These are phyloP conservation scores for Diphasiastrum complanatum DNA, from an alignment of 83 land plant species.

Conservation along the genomic window DNA sequence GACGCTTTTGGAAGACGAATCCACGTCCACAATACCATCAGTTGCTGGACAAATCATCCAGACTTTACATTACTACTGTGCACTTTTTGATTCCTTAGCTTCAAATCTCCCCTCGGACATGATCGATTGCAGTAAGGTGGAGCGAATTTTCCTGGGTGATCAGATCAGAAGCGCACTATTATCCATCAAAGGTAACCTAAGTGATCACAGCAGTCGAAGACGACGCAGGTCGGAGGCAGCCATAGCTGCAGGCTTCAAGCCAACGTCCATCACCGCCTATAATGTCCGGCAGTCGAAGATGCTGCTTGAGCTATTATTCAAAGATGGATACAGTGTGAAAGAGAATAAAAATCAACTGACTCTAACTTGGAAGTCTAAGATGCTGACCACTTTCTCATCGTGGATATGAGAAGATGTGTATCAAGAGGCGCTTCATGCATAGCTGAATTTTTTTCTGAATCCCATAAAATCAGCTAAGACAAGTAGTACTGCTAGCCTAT, in stretches of 20 bases:
- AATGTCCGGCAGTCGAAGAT: conserved; percentile 49
- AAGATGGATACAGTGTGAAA: conserved; percentile 46
- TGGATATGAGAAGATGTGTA: conserved; percentile 34
- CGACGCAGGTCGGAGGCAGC: conserved; percentile 21
- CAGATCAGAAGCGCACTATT: conserved; percentile 23
- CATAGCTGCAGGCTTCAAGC: conserved; percentile 27
- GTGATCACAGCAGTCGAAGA: neutral
- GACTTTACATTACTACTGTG: conserved; percentile 46
- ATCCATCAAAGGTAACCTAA: conserved; percentile 9
- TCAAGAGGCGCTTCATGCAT: too few relatives aligned
- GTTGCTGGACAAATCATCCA: conserved; percentile 36
- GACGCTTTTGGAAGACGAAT: conserved; percentile 45
- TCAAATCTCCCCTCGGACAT: conserved; percentile 43
- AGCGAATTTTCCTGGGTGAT: conserved; percentile 46
- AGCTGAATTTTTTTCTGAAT: too few relatives aligned
- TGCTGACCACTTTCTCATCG: conserved; percentile 45
- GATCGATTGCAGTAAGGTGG: conserved; percentile 39
- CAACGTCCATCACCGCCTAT: conserved; percentile 32
- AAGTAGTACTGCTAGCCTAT: too few relatives aligned
- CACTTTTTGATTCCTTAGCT: conserved; percentile 56
- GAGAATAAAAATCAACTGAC: conserved; percentile 34
- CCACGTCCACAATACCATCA: neutral
- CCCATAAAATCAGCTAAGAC: too few relatives aligned
- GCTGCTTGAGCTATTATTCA: conserved; percentile 40
- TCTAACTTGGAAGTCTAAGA: conserved; percentile 45